A percentile compares a stretch with the other conserved stretches of the same genome.
Conservation (phyloP, 495 filamentous ascomycete species). For the Talaromyces adpressus region DNA sequence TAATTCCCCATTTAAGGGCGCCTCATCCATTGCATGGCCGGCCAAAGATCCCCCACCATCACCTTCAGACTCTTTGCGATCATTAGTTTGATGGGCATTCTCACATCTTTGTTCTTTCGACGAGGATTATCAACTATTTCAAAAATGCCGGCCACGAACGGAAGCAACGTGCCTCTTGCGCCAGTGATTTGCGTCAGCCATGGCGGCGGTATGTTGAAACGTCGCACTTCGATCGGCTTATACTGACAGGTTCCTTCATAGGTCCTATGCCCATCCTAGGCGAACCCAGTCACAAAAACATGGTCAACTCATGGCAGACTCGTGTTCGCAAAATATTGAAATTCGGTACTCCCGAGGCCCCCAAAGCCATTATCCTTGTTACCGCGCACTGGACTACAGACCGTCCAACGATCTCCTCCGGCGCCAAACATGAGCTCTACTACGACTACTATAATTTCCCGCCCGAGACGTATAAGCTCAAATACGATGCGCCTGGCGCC, state of each 20-base stretch:
- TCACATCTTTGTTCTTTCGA: neutral
- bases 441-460: constrained; percentile 9
- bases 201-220: constrained; percentile 3
- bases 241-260: neutral
- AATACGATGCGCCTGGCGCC: constrained; percentile 4
- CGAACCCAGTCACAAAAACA: constrained; percentile 1
- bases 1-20: neutral
- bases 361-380: constrained; percentile 6
- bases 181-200: constrained; percentile 5
- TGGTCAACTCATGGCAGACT: constrained; percentile 7
- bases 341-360: neutral
- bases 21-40: constrained; percentile 1
- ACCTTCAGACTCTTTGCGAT: neutral
- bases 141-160: neutral
- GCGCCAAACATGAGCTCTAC: constrained; percentile 3
- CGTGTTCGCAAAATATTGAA: constrained; percentile 4
- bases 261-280: constrained; percentile 8
- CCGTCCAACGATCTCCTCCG: constrained; percentile 6
- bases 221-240: neutral
- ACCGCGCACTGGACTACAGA: constrained; percentile 6
- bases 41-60: neutral
- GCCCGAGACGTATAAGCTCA: neutral
- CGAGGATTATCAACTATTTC: neutral
- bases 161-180: neutral
- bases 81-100: neutral